Conservation (phyloP, 75 land plant genomes). For the Adiantum capillusveneris region DNA sequence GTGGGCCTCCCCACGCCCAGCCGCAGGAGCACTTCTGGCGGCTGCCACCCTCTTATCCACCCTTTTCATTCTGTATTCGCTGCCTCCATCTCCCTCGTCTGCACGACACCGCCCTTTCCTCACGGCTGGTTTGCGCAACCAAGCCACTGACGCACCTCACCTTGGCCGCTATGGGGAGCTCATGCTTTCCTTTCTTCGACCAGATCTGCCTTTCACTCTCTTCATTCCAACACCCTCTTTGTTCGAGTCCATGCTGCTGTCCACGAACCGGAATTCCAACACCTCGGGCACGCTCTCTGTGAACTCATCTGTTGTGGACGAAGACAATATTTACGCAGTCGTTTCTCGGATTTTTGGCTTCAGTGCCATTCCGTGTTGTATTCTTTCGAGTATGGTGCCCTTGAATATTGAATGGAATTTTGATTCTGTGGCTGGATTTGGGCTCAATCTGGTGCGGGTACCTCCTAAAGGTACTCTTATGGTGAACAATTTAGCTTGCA, state of each 20-base stretch:
- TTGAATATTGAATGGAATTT: constrained; percentile 22
- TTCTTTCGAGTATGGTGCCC: constrained; percentile 19
- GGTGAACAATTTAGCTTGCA: constrained; percentile 50
- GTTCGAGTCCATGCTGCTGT: constrained; percentile 12
- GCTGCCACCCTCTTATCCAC: too few relatives aligned
- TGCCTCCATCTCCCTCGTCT: too few relatives aligned
- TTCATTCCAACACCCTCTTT: constrained; percentile 60
- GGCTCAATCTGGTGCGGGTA: constrained; percentile 25
- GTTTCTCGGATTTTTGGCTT: constrained; percentile 58
- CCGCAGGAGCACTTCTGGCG: too few relatives aligned
- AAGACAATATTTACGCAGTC: constrained; percentile 23
- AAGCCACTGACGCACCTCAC: too few relatives aligned
- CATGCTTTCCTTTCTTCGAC: constrained; percentile 62
- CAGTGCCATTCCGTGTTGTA: constrained; percentile 41
- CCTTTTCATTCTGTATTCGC: too few relatives aligned
- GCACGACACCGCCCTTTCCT: too few relatives aligned
- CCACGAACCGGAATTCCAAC: background rate
- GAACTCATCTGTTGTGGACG: background rate
- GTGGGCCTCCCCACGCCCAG: constrained; percentile 8
- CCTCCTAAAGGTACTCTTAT: constrained; percentile 26
- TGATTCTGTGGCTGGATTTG: constrained; percentile 44
- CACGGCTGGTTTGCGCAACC: too few relatives aligned
- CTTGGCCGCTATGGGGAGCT: constrained; percentile 29
- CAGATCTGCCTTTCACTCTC: constrained; percentile 67
- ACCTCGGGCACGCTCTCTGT: background rate